A percentile compares a stretch with the other conserved stretches of the same genome.
Evolutionary conservation across 2,329 filamentous ascomycete genomes (phyloP).

Genomic region (Falciphora oryzae): DNA sequence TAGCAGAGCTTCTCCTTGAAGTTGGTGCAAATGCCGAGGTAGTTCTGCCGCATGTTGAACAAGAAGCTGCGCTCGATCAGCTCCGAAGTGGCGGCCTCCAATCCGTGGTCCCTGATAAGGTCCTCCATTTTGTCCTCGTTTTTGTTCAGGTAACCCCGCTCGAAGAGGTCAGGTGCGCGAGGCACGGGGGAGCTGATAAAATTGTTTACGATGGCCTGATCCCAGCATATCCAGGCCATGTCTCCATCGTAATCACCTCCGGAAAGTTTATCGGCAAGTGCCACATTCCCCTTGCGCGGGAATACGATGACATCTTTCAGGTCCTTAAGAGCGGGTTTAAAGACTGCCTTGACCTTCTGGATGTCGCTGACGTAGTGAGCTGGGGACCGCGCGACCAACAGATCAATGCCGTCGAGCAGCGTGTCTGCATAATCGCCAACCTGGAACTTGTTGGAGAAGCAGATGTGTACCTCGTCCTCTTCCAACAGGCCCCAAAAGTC

Average conservation of each 20-base stretch:
- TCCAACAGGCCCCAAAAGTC: conserved; percentile 58
- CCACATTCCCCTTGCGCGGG: conserved; percentile 50
- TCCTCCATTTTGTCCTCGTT: conserved; percentile 40
- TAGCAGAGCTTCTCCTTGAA: conserved; percentile 62
- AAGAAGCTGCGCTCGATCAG: conserved; percentile 49
- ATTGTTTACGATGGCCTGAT: conserved; percentile 56
- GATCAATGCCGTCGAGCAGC: conserved; percentile 48
- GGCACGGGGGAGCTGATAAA: conserved; percentile 58
- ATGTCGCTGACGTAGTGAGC: conserved; percentile 67
- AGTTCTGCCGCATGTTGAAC: conserved; percentile 50
- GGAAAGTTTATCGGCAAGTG: conserved; percentile 65
- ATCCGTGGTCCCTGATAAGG: conserved; percentile 24
- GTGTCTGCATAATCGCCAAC: conserved; percentile 49
- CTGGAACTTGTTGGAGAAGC: conserved; percentile 62
- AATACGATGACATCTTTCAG: conserved; percentile 81
- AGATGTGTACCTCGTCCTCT: conserved; percentile 62
- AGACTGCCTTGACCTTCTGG: conserved; percentile 58
- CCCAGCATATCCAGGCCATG: conserved; percentile 73
- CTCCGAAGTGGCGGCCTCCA: conserved; percentile 26
- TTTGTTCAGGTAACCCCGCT: conserved; percentile 43
- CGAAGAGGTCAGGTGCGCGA: conserved; percentile 35
- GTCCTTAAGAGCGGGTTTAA: conserved; percentile 53
- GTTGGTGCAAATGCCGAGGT: conserved; percentile 59
- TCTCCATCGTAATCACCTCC: conserved; percentile 83
- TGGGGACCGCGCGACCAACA: conserved; percentile 64